Base-by-base conservation (phyloP, 2,329 filamentous ascomycete genomes). In the Phoma sp. region DNA sequence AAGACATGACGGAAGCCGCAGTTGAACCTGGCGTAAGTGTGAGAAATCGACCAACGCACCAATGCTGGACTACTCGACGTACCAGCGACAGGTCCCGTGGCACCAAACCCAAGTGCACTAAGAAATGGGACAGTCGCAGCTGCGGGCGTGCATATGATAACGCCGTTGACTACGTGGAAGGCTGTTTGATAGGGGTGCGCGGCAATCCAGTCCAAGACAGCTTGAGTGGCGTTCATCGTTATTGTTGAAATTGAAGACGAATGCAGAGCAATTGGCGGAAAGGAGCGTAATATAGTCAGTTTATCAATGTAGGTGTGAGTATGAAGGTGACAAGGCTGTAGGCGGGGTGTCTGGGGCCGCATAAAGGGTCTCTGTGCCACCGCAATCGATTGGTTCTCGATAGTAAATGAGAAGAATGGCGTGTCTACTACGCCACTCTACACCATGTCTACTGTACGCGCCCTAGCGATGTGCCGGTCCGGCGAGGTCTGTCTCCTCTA, bases 171-270 rank as follows among this genome's bases (percentile, higher is more conserved):
- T 7, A 66, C 52, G 35, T 67, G 62, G 33, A 70, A 63, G 29
- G 48, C 50, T 5, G 65, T 66, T 47, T 69, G 61, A 33, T 66
- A 64, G 2, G 67, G 67, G 11, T 70, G 65, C 10, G 45, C 59
- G 7, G 55, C 35, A 9, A 70, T 60, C 63, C 61, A 67, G 22
- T 56, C 51, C 29, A 57, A 11, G 27, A 63, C 39, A 18, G 45
- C 39, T 55, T 59, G 30, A 8, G 52, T 50, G 2, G 47, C 30
- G 14, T 51, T 49, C 47, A 50, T 55, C n/a, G 10, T 46, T n/a
- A 1, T 27, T 10, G 32, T 33, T 5, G 13, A 33, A 9, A n/a
- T 33, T 33, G 9, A 4, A 13, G 32, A 33, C 9, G 32, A 33
- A n/a, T 7, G 13, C 4, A 33, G 10, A 33, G 32, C 2, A n/a